Base-by-base conservation (phyloP, 768 basidiomycete genomes). In the Tulasnella sp. region DNA sequence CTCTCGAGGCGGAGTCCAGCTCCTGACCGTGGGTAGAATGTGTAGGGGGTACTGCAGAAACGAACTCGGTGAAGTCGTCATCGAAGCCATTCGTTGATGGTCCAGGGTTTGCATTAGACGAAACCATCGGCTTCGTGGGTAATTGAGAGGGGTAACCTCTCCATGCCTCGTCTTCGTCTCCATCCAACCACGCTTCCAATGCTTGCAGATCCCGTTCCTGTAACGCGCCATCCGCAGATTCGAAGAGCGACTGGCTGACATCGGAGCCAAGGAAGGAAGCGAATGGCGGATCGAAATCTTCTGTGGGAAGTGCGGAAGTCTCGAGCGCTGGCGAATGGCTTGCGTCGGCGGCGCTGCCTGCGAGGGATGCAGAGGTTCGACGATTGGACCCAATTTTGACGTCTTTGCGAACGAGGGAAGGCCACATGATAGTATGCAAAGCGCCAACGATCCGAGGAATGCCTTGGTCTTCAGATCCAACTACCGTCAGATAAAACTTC, bases 391-490 rank as follows among this genome's bases (percentile, higher is more conserved):
- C 41, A 30, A 47, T 17, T 19, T 26, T 27, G 9, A 19, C 19
- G 10, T 30, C 23, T 30, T 67, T 70, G 23, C 78, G 73, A 50
- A 79, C 71, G 80, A 92, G 83, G 0, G 84, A 85, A 3, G 88
- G 84, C 88, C 88, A 92, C 84, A 91, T 88, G 65, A 92, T 81
- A 0, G 89, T 89, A 69, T 86, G 84, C 45, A 92, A 73, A 10
- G 88, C 86, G 67, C 89, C 87, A 19, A 87, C 65, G 7, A 89
- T 81, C 24, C 89, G 81, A 29, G 80, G 78, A 32, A 88, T 77
- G 11, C 78, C 78, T 15, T 68, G 70, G 7, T 45, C 58, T 53
- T 45, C 27, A 19, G 32, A 61, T n/a, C n/a, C n/a, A n/a, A n/a
- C n/a, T 56, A 51, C 55, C 32, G 51, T 51, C 23, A 56, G 34